These are phyloP conservation scores for Brettanomyces anomalus DNA, from an alignment of 805 yeast species.

Conservation along the genomic window DNA sequence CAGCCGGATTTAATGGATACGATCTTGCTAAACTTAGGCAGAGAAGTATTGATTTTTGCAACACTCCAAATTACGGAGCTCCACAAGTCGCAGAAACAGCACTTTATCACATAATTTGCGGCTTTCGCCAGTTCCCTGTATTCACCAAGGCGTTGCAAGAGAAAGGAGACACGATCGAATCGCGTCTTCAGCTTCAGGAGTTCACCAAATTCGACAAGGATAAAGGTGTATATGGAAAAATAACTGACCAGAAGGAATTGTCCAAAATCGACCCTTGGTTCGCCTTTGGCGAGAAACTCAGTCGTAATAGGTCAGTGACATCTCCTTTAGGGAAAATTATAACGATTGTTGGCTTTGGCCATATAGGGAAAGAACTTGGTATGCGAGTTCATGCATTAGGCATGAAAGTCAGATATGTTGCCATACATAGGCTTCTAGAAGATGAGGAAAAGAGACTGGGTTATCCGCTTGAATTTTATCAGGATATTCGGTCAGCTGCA, in stretches of 20 bases:
- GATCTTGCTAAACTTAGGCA: slow-evolving; percentile 29
- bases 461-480: slow-evolving; percentile 35
- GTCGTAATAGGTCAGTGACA: slow-evolving; percentile 33
- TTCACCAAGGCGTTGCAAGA: slow-evolving; percentile 35
- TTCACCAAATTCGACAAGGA: background rate
- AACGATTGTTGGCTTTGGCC: slow-evolving; percentile 66
- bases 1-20: slow-evolving; percentile 42
- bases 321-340: slow-evolving; percentile 52
- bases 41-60: slow-evolving; percentile 43
- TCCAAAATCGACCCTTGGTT: slow-evolving; percentile 18
- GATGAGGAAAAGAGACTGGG: slow-evolving; percentile 32
- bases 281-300: slow-evolving; percentile 35
- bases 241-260: background rate
- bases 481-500: slow-evolving; percentile 32
- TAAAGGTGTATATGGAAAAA: background rate
- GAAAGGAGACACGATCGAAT: slow-evolving; percentile 18
- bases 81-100: slow-evolving; percentile 71
- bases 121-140: slow-evolving; percentile 47
- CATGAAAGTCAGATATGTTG: slow-evolving; percentile 55
- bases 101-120: slow-evolving; percentile 44
- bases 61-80: slow-evolving; percentile 52
- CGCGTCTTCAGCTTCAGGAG: slow-evolving; percentile 1
- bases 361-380: slow-evolving; percentile 62
- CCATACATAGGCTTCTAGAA: slow-evolving; percentile 36
- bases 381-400: slow-evolving; percentile 47